Evolutionary conservation across 345 rosid genomes (phyloP).

Genomic region (thale cress (Arabidopsis thaliana)): DNA sequence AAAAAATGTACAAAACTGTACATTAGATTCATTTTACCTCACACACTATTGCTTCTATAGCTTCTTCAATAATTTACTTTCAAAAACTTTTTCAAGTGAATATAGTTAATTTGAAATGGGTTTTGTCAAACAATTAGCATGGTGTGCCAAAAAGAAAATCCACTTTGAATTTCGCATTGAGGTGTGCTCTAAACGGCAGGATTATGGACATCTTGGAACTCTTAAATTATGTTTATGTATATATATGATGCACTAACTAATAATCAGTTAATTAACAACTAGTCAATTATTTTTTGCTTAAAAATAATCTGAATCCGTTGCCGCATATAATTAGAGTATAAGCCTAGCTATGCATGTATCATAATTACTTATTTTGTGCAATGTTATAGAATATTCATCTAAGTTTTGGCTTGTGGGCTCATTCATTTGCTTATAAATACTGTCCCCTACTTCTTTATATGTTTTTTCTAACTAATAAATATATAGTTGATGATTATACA

Average conservation of each 20-base stretch:
- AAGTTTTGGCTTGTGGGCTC: constrained; percentile 35
- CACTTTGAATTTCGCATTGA: constrained; percentile 29
- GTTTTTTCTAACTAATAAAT: constrained; percentile 7
- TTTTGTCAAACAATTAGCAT: too few relatives aligned
- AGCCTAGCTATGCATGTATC: constrained; percentile 29
- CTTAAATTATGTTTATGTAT: constrained; percentile 29
- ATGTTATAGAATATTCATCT: constrained; percentile 33
- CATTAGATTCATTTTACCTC: constrained; percentile 30
- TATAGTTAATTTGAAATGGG: background rate
- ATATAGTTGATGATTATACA: constrained; percentile 18
- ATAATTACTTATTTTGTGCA: constrained; percentile 18
- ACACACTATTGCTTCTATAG: constrained; percentile 17
- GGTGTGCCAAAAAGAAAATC: too few relatives aligned
- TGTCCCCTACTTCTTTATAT: constrained; percentile 24
- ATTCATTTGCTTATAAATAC: constrained; percentile 25
- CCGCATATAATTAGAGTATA: constrained; percentile 28
- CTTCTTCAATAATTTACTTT: background rate
- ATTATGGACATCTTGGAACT: constrained; percentile 56
- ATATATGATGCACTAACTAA: constrained; percentile 20
- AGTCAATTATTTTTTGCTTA: background rate
- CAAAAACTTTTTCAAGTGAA: background rate
- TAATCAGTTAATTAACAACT: constrained; percentile 19
- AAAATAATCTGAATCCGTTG: constrained; percentile 20
- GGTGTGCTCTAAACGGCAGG: constrained; percentile 40
- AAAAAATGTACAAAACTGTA: constrained; percentile 32